Percentiles rank a stretch among this genome's conserved stretches.
Evolutionary conservation across 1,139 yeast genomes (phyloP).

Genomic region (Geotrichum citri-aurantii): DNA sequence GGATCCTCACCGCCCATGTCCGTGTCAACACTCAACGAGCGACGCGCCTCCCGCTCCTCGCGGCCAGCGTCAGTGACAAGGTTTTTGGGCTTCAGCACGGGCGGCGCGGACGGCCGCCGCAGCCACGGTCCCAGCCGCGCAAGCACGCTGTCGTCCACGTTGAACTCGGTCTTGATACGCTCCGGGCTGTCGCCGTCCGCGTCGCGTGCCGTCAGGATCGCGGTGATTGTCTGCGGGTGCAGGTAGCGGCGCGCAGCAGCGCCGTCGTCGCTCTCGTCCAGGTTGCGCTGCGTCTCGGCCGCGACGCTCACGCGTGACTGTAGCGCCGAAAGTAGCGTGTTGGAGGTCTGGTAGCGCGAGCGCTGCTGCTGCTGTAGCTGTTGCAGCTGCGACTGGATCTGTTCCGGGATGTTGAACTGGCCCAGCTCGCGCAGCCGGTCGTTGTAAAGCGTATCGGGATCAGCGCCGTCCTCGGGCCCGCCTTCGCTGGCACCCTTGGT

Average conservation of each 20-base stretch:
- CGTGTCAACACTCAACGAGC: not conserved
- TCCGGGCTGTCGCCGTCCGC: conserved; percentile 21
- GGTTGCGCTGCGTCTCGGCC: not conserved
- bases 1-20: not conserved
- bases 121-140: conserved; percentile 14
- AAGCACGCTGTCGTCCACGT: conserved; percentile 19
- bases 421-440: conserved; percentile 9
- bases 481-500: no score
- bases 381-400: conserved; percentile 4
- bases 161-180: conserved; percentile 17
- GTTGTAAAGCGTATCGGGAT: conserved; percentile 4
- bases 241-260: not conserved
- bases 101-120: conserved; percentile 11
- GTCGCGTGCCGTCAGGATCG: conserved; percentile 20
- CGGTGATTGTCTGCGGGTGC: conserved; percentile 24
- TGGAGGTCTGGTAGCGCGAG: not conserved
- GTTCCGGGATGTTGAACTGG: conserved; percentile 7
- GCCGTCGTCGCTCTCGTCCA: not conserved
- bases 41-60: not conserved
- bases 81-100: not conserved
- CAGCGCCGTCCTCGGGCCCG: conserved; percentile 6
- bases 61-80: not conserved
- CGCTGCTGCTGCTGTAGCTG: not conserved
- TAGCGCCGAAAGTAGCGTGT: conserved; percentile 5
- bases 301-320: not conserved